A percentile compares a stretch with the other conserved stretches of the same genome.
phyloP scores from a whole-genome alignment of 257 asterid genomes.

The Przewalskia tangutica region DNA sequence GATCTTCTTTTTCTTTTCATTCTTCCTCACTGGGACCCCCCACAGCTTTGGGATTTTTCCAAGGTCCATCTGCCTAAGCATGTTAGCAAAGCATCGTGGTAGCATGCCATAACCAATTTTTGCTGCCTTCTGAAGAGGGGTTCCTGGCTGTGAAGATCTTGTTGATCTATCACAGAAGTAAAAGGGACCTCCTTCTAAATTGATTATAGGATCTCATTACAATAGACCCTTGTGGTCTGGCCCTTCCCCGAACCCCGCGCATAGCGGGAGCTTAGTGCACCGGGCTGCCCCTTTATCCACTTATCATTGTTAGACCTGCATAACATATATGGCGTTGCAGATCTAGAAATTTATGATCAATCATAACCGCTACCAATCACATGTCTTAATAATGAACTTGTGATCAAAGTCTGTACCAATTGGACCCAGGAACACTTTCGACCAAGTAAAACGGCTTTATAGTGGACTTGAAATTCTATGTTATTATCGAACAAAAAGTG shows the following conservation, averaged over 20 bases:
- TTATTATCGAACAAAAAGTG: background rate
- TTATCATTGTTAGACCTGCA: background rate
- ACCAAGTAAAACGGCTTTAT: background rate
- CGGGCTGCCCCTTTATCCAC: background rate
- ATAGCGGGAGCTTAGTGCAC: too few species aligned
- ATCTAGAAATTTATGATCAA: background rate
- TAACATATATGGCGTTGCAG: background rate
- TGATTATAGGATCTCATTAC: background rate
- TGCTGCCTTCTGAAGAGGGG: background rate
- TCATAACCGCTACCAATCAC: background rate
- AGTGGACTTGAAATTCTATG: background rate
- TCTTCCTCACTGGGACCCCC: background rate
- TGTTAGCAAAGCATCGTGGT: background rate
- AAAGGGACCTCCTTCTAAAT: background rate
- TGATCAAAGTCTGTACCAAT: background rate
- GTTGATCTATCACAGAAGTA: background rate
- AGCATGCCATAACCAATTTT: background rate
- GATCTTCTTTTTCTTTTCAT: background rate
- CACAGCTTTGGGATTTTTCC: background rate
- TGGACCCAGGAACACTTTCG: background rate
- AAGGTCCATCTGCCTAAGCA: background rate
- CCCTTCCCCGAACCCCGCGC: too few species aligned
- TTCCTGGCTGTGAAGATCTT: background rate
- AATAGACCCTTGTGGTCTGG: too few species aligned
- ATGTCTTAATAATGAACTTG: background rate